Percentiles rank a stretch among this genome's conserved stretches.
These are phyloP conservation scores for Spongiforma sp. DNA, from an alignment of 1,284 basidiomycete genomes.

Conservation along the genomic window DNA sequence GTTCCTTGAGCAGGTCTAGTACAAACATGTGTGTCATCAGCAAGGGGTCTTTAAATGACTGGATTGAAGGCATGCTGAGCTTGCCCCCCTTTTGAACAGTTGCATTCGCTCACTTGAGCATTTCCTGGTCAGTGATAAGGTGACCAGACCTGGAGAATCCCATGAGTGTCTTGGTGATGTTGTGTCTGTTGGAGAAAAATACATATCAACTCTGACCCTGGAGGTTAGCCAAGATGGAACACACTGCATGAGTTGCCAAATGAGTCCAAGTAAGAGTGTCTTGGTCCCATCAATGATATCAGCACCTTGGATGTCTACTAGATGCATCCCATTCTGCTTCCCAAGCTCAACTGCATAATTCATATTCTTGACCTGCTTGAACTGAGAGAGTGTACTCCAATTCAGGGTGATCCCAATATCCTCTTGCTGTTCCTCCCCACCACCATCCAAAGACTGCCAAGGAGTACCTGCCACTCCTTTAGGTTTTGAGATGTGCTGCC, in stretches of 20 bases:
- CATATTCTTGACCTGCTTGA: conserved; percentile 98
- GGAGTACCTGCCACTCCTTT: conserved; percentile 64
- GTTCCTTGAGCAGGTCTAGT: conserved; percentile 90
- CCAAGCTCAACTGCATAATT: conserved; percentile 96
- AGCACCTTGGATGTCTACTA: conserved; percentile 97
- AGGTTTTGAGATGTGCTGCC: conserved; percentile 94
- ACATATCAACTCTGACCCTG: not conserved
- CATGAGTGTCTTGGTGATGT: conserved; percentile 91
- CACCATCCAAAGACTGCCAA: conserved; percentile 47
- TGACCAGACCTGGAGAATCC: conserved; percentile 76
- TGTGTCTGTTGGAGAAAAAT: conserved; percentile 56
- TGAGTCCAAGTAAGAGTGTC: conserved; percentile 93
- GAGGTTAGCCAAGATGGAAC: not conserved
- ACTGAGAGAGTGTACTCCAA: conserved; percentile 87
- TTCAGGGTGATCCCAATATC: conserved; percentile 80
- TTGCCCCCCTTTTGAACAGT: conserved; percentile 75
- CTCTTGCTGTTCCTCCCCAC: conserved; percentile 74
- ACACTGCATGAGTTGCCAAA: conserved; percentile 98
- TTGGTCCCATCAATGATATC: conserved; percentile 94
- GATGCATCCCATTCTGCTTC: conserved; percentile 91
- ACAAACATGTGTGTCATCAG: conserved; percentile 93
- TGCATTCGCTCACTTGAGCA: conserved; percentile 96
- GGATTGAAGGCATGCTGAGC: conserved; percentile 72
- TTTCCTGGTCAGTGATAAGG: conserved; percentile 90
- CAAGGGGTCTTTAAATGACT: conserved; percentile 95